Conservation (phyloP, 2,329 filamentous ascomycete genomes). For the Fusarium temperatum region DNA sequence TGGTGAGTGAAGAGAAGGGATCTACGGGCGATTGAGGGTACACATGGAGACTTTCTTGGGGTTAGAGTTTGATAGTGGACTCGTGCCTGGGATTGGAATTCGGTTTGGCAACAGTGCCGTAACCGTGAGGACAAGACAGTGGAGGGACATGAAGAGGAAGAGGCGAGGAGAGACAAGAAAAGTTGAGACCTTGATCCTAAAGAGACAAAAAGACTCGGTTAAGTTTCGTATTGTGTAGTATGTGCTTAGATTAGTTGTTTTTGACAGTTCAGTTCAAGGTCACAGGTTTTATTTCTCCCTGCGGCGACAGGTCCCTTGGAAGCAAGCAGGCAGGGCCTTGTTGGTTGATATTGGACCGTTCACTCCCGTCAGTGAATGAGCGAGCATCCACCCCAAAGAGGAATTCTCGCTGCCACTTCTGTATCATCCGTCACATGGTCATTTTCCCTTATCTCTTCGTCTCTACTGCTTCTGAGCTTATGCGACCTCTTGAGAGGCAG, state of each 20-base stretch:
- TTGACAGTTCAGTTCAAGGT: neutral
- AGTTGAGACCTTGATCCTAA: neutral
- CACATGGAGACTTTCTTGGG: neutral
- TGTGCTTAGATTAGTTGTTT: neutral
- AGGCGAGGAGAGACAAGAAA: neutral
- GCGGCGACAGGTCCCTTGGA: neutral
- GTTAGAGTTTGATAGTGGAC: constrained; percentile 22
- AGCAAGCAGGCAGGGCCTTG: neutral
- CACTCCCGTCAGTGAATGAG: constrained; percentile 18
- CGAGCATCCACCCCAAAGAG: neutral
- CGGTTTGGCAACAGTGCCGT: constrained; percentile 9
- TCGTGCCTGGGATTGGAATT: constrained; percentile 28
- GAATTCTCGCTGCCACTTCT: neutral
- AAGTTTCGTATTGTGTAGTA: neutral
- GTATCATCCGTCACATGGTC: constrained; percentile 2
- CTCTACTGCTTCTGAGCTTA: neutral
- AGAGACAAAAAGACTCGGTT: neutral
- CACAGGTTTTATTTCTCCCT: neutral
- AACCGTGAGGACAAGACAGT: neutral
- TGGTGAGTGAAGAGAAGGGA: neutral
- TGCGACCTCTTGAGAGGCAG: neutral
- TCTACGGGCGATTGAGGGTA: neutral
- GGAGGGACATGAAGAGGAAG: neutral
- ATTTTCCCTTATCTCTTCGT: neutral
- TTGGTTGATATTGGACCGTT: constrained; percentile 13